Base-by-base conservation (phyloP, 805 yeast species). In the Middelhovenomyces tepae region DNA sequence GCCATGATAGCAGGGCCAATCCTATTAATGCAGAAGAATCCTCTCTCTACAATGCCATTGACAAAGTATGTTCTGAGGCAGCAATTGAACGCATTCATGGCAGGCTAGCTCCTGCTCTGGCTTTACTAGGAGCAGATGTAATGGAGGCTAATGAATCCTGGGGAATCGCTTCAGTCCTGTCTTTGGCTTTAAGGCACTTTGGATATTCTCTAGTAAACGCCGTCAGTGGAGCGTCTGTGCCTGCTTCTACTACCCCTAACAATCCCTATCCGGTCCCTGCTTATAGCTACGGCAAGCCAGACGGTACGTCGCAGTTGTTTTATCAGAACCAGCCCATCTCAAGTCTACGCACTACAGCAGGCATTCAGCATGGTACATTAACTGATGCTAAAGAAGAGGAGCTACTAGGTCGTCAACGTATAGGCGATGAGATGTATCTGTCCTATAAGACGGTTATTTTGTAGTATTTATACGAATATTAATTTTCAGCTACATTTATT, bases 101-200 rank as follows among this genome's bases (percentile, higher is more conserved):
- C 17, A 39, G 41, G 16, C 35, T 48, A 18, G 45, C 50, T 2
- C 43, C 50, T 1, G 41, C 50, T 1, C 28, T 51, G 16, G 51
- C 54, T 10, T 40, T 47, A 15, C 34, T 41, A 8, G 45, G 42
- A 21, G 55, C 56, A 6, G 52, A 47, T 18, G 28, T 44, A 1
- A 39, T 45, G 13, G 53, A 47, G 11, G 39, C 47, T 4, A 36
- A 46, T 19, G 47, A 44, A 17, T 35, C 46, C 15, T 51, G 56
- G 55, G 47, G 50, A 7, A 31, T 49, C 13, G 45, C 51, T 7
- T 35, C 39, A 19, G 43, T 51, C 7, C 37, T 51, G 31, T 37
- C 47, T 21, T 26, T 37, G 20, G 35, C 50, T 4, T 23, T 50
- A 22, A 32, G 50, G 21, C 37, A 44, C 6, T 38, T 50, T 31